Evolutionary conservation across 139 green algal genomes (phyloP).

Genomic region (Coelastrella sp.): DNA sequence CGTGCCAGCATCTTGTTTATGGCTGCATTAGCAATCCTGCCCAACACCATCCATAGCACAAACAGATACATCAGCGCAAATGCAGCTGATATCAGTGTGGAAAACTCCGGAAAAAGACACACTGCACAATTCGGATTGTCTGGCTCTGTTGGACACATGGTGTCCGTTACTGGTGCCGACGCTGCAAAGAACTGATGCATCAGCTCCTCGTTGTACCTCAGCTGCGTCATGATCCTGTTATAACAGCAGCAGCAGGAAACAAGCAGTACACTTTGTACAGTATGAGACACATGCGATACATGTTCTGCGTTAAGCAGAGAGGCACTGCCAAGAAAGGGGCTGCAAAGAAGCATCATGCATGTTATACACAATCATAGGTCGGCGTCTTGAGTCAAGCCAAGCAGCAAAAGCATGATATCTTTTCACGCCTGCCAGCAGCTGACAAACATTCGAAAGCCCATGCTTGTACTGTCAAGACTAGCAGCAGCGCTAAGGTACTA

Average conservation of each 20-base stretch:
- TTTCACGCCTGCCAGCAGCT: too few species aligned
- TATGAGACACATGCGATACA: too few species aligned
- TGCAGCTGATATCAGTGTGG: constrained; percentile 54
- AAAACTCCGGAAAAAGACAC: constrained; percentile 67
- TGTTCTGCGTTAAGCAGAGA: too few species aligned
- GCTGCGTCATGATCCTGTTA: constrained; percentile 48
- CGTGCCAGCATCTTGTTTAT: constrained; percentile 56
- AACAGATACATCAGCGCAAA: constrained; percentile 56
- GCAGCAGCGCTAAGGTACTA: too few species aligned
- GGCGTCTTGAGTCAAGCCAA: too few species aligned
- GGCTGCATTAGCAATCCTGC: constrained; percentile 42
- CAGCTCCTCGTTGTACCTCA: constrained; percentile 46
- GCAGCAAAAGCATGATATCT: too few species aligned
- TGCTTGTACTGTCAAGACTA: too few species aligned
- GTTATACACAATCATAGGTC: too few species aligned
- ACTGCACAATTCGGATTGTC: constrained; percentile 48
- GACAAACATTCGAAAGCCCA: too few species aligned
- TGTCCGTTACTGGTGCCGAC: constrained; percentile 4
- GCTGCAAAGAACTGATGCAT: constrained; percentile 48
- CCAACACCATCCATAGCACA: constrained; percentile 52
- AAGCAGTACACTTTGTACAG: too few species aligned
- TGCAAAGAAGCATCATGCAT: too few species aligned
- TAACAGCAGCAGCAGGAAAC: background rate
- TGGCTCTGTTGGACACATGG: constrained; percentile 26
- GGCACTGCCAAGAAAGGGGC: too few species aligned